A percentile compares a stretch with the other conserved stretches of the same genome.
These are phyloP conservation scores for Medicago ruthenica DNA, from an alignment of 306 rosid genomes.

Conservation along the genomic window DNA sequence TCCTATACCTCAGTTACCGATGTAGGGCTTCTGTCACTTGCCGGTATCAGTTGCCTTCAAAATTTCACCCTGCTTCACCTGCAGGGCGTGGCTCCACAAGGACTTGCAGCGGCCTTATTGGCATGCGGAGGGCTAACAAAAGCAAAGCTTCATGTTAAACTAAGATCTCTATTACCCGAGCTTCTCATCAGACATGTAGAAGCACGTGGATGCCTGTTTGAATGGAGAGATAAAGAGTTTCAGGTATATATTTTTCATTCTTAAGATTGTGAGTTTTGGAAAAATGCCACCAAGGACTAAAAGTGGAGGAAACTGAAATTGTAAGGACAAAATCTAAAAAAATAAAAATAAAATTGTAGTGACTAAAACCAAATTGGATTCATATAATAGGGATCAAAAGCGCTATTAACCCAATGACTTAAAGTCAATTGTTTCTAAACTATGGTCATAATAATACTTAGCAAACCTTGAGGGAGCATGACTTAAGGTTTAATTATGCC, in stretches of 20 bases:
- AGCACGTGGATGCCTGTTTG: conserved; percentile 82
- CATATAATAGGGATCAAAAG: too few species aligned
- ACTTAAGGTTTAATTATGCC: not conserved
- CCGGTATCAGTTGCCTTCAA: conserved; percentile 88
- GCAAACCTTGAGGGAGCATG: not conserved
- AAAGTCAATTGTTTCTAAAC: conserved; percentile 27
- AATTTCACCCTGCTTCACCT: conserved; percentile 73
- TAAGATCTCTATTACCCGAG: conserved; percentile 62
- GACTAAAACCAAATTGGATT: too few species aligned
- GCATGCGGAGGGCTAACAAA: conserved; percentile 78
- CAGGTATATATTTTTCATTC: conserved; percentile 59
- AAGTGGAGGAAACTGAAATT: too few species aligned
- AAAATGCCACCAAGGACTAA: too few species aligned
- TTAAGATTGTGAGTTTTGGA: not conserved
- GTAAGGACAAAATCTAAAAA: too few species aligned
- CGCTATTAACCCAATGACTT: not conserved
- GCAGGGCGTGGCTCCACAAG: conserved; percentile 72
- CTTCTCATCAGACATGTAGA: conserved; percentile 73
- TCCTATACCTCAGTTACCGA: conserved; percentile 86
- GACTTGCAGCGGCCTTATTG: conserved; percentile 80
- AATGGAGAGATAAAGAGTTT: conserved; percentile 88
- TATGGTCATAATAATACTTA: conserved; percentile 7
- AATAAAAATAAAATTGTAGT: too few species aligned
- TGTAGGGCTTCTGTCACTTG: conserved; percentile 82
- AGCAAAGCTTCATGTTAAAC: conserved; percentile 84